Conservation (phyloP, 2,329 filamentous ascomycete species). For the Eutypa lata region DNA sequence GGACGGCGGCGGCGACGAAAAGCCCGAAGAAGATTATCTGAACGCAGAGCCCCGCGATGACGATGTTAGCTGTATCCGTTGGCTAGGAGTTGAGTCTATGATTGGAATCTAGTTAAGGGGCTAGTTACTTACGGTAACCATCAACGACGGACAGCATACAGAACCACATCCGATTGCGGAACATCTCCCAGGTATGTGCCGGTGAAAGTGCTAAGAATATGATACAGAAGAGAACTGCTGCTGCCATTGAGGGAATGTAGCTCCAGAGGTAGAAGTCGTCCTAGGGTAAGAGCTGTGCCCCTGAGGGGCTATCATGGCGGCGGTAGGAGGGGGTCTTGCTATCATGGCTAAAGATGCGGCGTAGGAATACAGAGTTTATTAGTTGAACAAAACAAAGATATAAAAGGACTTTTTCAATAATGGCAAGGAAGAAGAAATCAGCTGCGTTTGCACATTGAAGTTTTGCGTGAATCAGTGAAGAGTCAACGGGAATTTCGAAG, state of each 20-base stretch:
- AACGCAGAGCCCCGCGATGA: constrained; percentile 46
- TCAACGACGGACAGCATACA: not conserved
- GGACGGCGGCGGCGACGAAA: constrained; percentile 40
- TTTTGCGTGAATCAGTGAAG: too few species aligned
- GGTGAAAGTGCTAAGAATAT: not conserved
- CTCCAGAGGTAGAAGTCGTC: not conserved
- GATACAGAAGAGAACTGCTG: not conserved
- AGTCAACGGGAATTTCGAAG: too few species aligned
- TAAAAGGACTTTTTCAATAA: too few species aligned
- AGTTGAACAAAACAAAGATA: too few species aligned
- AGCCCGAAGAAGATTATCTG: constrained; percentile 49
- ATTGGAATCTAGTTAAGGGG: constrained; percentile 30
- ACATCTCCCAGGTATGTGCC: not conserved
- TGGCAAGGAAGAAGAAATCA: too few species aligned
- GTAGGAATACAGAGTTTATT: too few species aligned
- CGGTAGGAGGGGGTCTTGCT: too few species aligned
- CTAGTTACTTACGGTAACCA: not conserved
- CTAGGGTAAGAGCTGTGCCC: not conserved
- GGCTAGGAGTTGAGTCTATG: constrained; percentile 46
- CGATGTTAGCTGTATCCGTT: constrained; percentile 41
- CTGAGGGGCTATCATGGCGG: too few species aligned
- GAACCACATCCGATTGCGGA: not conserved
- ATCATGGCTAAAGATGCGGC: too few species aligned
- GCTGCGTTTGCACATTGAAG: too few species aligned
- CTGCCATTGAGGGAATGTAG: not conserved